These are phyloP conservation scores for Sporothrix globosa DNA, from an alignment of 2,329 filamentous ascomycete species.

Conservation along the genomic window DNA sequence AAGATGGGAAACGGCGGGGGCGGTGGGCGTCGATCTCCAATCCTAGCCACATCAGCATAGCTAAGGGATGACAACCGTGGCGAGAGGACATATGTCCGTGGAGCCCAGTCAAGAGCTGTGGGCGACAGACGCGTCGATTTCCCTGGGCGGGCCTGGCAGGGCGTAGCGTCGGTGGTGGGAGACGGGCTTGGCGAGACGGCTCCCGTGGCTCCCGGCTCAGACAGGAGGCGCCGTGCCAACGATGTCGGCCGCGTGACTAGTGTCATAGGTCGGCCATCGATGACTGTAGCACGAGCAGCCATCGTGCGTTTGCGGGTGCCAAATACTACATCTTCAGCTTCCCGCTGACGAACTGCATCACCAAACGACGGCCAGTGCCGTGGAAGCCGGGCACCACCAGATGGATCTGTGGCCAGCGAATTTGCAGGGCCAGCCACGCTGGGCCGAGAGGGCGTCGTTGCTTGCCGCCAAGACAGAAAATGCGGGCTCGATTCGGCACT, in stretches of 20 bases:
- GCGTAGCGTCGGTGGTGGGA: neutral
- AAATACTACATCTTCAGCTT: neutral
- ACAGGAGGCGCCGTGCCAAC: slow-evolving; percentile 17
- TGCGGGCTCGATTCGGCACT: slow-evolving; percentile 12
- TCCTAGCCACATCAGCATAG: slow-evolving; percentile 31
- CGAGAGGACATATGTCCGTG: neutral
- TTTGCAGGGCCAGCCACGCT: neutral
- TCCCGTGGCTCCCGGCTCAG: neutral
- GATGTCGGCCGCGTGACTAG: neutral
- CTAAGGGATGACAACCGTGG: slow-evolving; percentile 12
- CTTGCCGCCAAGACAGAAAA: neutral
- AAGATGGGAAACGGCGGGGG: slow-evolving; percentile 15
- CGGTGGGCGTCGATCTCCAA: slow-evolving; percentile 4
- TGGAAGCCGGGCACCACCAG: neutral
- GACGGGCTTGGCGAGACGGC: neutral
- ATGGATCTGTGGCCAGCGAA: neutral
- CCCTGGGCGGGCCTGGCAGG: too few species aligned
- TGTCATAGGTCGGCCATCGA: neutral
- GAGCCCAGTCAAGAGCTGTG: slow-evolving; percentile 15
- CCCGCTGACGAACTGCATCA: neutral
- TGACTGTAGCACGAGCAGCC: neutral
- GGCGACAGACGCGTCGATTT: slow-evolving; percentile 1
- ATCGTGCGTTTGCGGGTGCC: neutral
- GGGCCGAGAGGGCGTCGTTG: slow-evolving; percentile 4
- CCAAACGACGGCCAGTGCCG: slow-evolving; percentile 20